Conservation (phyloP, 805 yeast species). For the Metschnikowia noctiluminum region DNA sequence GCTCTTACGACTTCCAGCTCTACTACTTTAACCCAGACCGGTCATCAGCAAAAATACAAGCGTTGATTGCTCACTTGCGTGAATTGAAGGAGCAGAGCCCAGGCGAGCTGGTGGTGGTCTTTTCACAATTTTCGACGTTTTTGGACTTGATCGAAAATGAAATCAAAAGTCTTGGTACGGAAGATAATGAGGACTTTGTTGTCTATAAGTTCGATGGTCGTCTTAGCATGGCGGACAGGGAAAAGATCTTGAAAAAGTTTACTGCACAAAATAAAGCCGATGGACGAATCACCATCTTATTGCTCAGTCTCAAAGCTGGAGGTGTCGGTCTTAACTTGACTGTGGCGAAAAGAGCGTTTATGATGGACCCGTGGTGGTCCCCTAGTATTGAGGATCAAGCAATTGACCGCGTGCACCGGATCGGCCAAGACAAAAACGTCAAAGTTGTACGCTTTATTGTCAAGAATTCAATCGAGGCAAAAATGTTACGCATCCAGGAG, state of each 20-base stretch:
- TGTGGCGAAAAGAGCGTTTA: conserved; percentile 75
- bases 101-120: conserved; percentile 76
- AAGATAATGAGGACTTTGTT: conserved; percentile 40
- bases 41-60: conserved; percentile 70
- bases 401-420: conserved; percentile 84
- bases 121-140: conserved; percentile 85
- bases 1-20: conserved; percentile 28
- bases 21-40: conserved; percentile 47
- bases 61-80: conserved; percentile 58
- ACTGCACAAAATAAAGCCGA: conserved; percentile 28
- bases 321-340: conserved; percentile 92
- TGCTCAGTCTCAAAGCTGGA: conserved; percentile 84
- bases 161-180: conserved; percentile 33
- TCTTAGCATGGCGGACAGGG: conserved; percentile 61
- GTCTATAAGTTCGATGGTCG: conserved; percentile 83
- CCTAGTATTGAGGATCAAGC: conserved; percentile 91
- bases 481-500: conserved; percentile 85
- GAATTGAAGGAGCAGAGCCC: conserved; percentile 52
- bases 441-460: conserved; percentile 77
- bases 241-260: conserved; percentile 57
- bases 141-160: conserved; percentile 71
- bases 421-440: conserved; percentile 77
- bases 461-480: conserved; percentile 78
- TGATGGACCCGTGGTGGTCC: conserved; percentile 99
- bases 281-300: conserved; percentile 44